Evolutionary conservation across 1,139 yeast genomes (phyloP).

Genomic region (Pichia sp.): DNA sequence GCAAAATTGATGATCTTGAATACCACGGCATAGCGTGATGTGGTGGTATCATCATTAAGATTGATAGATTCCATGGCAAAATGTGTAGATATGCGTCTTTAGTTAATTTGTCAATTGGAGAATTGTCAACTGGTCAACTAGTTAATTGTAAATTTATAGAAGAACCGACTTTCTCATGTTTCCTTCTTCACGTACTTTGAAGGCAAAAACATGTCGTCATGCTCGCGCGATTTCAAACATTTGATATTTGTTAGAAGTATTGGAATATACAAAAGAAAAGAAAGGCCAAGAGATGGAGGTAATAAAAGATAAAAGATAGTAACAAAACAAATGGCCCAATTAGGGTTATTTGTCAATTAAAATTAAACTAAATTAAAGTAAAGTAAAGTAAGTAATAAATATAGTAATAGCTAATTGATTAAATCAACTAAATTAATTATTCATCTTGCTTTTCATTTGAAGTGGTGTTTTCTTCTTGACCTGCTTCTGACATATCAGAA

Average conservation of each 20-base stretch:
- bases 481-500: slow-evolving; percentile 88
- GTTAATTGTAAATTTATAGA: too few species aligned
- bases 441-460: slow-evolving; percentile 38
- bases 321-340: too few species aligned
- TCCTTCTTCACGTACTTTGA: too few species aligned
- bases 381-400: too few species aligned
- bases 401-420: too few species aligned
- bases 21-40: slow-evolving; percentile 23
- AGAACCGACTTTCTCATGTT: too few species aligned
- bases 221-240: too few species aligned
- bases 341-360: neutral
- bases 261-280: slow-evolving; percentile 1
- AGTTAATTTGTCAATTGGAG: neutral
- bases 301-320: neutral
- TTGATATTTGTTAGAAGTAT: too few species aligned
- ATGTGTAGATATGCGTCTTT: too few species aligned
- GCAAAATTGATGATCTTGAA: slow-evolving; percentile 61
- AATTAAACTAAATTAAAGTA: neutral
- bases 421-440: slow-evolving; percentile 18
- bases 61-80: slow-evolving; percentile 27
- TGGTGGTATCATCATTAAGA: slow-evolving; percentile 23
- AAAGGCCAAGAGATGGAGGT: neutral
- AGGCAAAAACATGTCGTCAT: too few species aligned
- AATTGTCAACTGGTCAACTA: too few species aligned
- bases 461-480: slow-evolving; percentile 53